Base-by-base conservation (phyloP, 2,329 filamentous ascomycete species). In the Alternaria sp. region DNA sequence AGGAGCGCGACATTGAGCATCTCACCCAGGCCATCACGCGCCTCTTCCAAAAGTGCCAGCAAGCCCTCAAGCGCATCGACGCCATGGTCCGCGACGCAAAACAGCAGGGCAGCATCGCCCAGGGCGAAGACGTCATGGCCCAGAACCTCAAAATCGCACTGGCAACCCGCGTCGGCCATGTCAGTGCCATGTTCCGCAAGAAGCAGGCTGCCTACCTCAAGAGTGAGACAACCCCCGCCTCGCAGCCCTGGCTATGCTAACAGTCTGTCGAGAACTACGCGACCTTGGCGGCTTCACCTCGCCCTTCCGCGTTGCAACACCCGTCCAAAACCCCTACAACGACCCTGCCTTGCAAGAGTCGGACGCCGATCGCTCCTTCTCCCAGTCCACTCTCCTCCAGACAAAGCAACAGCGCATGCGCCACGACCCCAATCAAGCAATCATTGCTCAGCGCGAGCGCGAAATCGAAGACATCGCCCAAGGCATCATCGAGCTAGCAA, bases 391-490 rank as follows among this genome's bases (percentile, higher is more conserved):
- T 0, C 86, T 98, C 2, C 91, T 94, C 76, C 91, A 93, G 72
- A 92, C 93, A 1, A 86, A 87, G 32, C 88, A 91, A 80, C 85
- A 79, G 55, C 79, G 81, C 74, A 87, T 87, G 69, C 86, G 88
- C 60, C 82, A 91, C 28, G 88, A 90, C 62, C 91, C 90, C 62
- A 83, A 83, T 46, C 95, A 98, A 77, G 86, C 90, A 3, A 89
- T 89, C 40, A 98, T 99, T 71, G 88, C 90, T 65, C 96, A 98
- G 79, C 92, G 96, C 67, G 96, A 99, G 81, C 90, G 92, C 44
- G 96, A 98, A 80, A 99, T 99, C 74, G 96, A 97, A 76, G 94
- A 97, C 72, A 99, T 99, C 67, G 96, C 96, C 3, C 94, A 97
- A 78, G 95, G 96, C 61, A 98, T 99, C 80, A 98, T 99, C 74